Evolutionary conservation across 352 stramenopile genomes (phyloP), one percentile per base, ranked within the genome.

Genomic region (Plasmopara viticola): DNA sequence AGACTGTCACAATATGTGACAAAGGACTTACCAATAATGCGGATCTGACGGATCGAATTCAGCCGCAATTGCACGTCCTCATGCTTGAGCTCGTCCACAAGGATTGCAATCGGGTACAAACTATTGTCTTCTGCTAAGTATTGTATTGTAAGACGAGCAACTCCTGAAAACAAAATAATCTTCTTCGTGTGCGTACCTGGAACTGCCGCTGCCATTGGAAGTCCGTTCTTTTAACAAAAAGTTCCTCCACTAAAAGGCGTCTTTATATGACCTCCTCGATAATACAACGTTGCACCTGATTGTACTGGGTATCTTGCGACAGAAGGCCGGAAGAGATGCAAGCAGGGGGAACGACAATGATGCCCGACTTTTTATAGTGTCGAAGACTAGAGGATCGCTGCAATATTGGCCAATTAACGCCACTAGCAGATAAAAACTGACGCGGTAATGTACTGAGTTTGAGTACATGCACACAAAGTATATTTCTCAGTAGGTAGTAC

Each of bases 81-180:
- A 60, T 97, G 87, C 61, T 95, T 94, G 56, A 97, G 71, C 58
- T 97, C 86, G 66, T 97, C 88, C 52, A 97, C 85, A 38, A 97
- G 78, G 55, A 96, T 87, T 42, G 88, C 84, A 49, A 97, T 90
- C 20, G 84, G 78, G 67, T 94, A 91, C 57, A 94, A 53, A 44
- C 76, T 90, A 50, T 90, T 85, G 55, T 94, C 84, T 62, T 73
- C 61, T 70, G 38, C 25, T 33, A 2, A 14, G 31, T 58, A 64
- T 65, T 29, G 68, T 28, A 62, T 30, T 18, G 18, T 33, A 62
- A 62, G 44, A 52, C 56, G 13, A 46, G 25, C 12, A 37, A 47
- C 49, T 28, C 48, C 50, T 34, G 28, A 20, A n/a, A 45, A 46
- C 31, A 51, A 50, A 64, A 38, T 44, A 51, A 29, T 43, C 31